Conservation (phyloP, 768 basidiomycete species). For the Tephrocybe rancida region DNA sequence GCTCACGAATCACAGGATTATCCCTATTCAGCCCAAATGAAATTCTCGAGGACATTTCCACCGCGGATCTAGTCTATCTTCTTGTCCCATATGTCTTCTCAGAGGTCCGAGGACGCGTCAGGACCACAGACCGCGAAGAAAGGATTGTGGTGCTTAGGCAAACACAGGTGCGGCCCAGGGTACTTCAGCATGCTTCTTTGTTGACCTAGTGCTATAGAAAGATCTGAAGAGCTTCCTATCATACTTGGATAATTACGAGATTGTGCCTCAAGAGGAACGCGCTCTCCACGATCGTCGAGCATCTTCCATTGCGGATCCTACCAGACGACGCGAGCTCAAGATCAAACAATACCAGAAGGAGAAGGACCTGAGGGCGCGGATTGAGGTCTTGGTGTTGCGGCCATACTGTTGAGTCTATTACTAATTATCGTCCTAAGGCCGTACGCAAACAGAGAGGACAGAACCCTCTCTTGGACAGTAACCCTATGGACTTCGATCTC, state of each 20-base stretch:
- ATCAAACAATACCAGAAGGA: constrained; percentile 90
- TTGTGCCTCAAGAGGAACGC: constrained; percentile 65
- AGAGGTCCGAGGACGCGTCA: constrained; percentile 64
- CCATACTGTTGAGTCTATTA: background rate
- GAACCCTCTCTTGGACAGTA: constrained; percentile 26
- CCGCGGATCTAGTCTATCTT: constrained; percentile 75
- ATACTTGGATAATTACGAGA: constrained; percentile 62
- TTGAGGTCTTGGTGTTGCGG: constrained; percentile 54
- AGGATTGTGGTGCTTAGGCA: constrained; percentile 57
- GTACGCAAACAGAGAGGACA: constrained; percentile 58
- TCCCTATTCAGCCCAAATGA: constrained; percentile 87
- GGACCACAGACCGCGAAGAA: constrained; percentile 55
- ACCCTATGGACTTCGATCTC: constrained; percentile 59
- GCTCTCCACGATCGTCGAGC: constrained; percentile 52
- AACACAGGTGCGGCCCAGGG: constrained; percentile 52
- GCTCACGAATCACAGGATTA: constrained; percentile 56
- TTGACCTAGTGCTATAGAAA: constrained; percentile 38
- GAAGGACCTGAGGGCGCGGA: constrained; percentile 70
- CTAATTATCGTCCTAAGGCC: constrained; percentile 34
- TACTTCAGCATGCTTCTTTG: constrained; percentile 11
- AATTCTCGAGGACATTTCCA: constrained; percentile 78
- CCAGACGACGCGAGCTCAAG: constrained; percentile 80
- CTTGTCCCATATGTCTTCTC: constrained; percentile 69
- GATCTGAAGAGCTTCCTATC: constrained; percentile 49
- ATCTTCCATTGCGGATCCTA: constrained; percentile 59